Evolutionary conservation across 257 asterid genomes (phyloP).

Genomic region (Nicotiana noctiflora): DNA sequence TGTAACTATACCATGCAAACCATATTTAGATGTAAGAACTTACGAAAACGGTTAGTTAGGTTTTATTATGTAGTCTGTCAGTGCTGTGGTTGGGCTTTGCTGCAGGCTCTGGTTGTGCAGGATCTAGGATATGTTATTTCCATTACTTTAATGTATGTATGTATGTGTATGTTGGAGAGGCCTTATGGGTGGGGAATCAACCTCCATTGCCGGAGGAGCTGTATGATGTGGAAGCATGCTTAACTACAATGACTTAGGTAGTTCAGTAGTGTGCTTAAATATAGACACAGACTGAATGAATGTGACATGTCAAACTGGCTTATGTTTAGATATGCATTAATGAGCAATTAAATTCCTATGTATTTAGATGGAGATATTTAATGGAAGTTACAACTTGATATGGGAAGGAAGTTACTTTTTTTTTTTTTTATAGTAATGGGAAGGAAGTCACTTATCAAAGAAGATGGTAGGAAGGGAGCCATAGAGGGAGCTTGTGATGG

Average conservation of each 20-base stretch:
- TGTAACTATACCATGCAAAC: not conserved
- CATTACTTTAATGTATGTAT: not conserved
- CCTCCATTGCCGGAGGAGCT: not conserved
- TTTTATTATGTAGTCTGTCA: not conserved
- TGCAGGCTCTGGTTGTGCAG: not conserved
- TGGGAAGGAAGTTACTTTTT: not conserved
- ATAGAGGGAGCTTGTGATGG: not conserved
- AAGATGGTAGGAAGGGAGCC: not conserved
- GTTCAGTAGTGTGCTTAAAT: not conserved
- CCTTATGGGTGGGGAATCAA: not conserved
- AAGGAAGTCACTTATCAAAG: not conserved
- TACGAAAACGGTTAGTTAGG: not conserved
- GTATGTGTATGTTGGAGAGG: not conserved
- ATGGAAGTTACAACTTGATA: not conserved
- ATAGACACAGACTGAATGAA: not conserved
- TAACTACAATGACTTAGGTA: not conserved
- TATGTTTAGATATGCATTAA: not conserved
- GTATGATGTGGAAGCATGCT: not conserved
- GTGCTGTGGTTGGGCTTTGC: not conserved
- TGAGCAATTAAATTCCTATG: not conserved
- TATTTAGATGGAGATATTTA: not conserved
- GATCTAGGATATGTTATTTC: not conserved
- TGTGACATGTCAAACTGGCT: not conserved
- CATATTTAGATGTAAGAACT: not conserved
- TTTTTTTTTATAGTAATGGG: no score